Evolutionary conservation across 108 stramenopile genomes (phyloP).

Genomic region (Conticribra guillardii): DNA sequence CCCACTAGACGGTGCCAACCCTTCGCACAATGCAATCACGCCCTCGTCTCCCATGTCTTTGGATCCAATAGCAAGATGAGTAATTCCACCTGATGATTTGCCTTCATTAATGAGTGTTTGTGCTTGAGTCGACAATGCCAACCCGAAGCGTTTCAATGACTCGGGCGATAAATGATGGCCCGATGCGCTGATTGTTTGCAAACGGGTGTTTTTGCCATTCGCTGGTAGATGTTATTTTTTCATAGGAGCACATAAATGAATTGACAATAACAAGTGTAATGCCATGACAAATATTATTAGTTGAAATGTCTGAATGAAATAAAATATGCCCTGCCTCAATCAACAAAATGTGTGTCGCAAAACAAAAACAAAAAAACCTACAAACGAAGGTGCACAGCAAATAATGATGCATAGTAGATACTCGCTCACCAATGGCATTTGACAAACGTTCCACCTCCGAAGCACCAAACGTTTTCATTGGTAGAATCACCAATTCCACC

Average conservation of each 20-base stretch:
- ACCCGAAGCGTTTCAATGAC: constrained; percentile 59
- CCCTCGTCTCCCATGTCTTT: constrained; percentile 72
- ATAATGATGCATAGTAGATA: too few relatives aligned
- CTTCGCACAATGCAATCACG: constrained; percentile 60
- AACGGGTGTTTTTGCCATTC: constrained; percentile 54
- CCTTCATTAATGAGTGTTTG: neutral
- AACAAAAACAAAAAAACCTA: too few relatives aligned
- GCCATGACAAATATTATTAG: too few relatives aligned
- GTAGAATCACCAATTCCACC: constrained; percentile 65
- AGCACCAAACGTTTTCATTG: constrained; percentile 69
- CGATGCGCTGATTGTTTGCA: constrained; percentile 68
- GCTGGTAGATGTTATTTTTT: constrained; percentile 23
- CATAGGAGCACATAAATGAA: too few relatives aligned
- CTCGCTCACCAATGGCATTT: constrained; percentile 41
- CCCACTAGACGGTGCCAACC: constrained; percentile 34
- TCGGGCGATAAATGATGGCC: constrained; percentile 62
- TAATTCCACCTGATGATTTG: constrained; percentile 25
- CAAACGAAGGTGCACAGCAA: too few relatives aligned
- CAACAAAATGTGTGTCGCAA: too few relatives aligned
- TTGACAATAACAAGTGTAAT: too few relatives aligned
- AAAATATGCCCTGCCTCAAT: too few relatives aligned
- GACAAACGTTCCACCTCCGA: constrained; percentile 58
- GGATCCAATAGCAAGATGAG: constrained; percentile 67
- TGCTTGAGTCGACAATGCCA: constrained; percentile 45
- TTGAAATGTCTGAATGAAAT: too few relatives aligned